phyloP scores from a whole-genome alignment of 2,329 filamentous ascomycete species.

The Ilyonectria destructans region DNA sequence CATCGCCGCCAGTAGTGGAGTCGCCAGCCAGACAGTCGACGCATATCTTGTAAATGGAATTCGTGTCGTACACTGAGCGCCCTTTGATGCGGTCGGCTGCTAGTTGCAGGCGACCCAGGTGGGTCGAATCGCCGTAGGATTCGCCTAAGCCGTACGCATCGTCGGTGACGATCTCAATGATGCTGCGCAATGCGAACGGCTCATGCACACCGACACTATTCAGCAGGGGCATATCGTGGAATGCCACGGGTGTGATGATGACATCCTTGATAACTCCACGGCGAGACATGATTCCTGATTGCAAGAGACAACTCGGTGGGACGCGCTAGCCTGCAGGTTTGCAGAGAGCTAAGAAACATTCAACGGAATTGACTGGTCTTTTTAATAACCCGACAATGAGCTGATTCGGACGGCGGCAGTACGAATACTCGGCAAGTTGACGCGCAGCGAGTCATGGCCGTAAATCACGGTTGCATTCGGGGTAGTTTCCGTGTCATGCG shows the following conservation, averaged over 20 bases:
- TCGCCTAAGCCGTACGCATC: slow-evolving; percentile 58
- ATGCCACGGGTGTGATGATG: slow-evolving; percentile 61
- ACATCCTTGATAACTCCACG: slow-evolving; percentile 55
- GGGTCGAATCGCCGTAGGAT: slow-evolving; percentile 59
- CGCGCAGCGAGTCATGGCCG: not conserved
- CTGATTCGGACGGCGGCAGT: not conserved
- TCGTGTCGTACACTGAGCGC: slow-evolving; percentile 73
- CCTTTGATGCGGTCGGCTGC: slow-evolving; percentile 53
- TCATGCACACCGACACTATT: slow-evolving; percentile 63
- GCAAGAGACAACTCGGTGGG: not conserved
- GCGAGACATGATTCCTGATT: slow-evolving; percentile 46
- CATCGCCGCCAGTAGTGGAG: slow-evolving; percentile 65
- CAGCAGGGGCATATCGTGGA: slow-evolving; percentile 62
- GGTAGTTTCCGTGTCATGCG: not conserved
- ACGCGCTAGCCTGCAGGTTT: slow-evolving; percentile 1
- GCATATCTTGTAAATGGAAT: slow-evolving; percentile 88
- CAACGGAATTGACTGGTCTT: slow-evolving; percentile 9
- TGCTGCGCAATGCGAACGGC: slow-evolving; percentile 59
- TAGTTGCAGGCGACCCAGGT: slow-evolving; percentile 53
- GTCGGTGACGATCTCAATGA: slow-evolving; percentile 58
- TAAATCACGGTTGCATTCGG: not conserved
- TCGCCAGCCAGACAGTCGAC: slow-evolving; percentile 80
- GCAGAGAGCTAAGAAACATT: slow-evolving; percentile 2
- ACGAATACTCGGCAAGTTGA: not conserved
- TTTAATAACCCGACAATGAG: slow-evolving; percentile 11